phyloP scores from a whole-genome alignment of 192 early-diverging fungal species.

The Rhizoclosmatium globosum region DNA sequence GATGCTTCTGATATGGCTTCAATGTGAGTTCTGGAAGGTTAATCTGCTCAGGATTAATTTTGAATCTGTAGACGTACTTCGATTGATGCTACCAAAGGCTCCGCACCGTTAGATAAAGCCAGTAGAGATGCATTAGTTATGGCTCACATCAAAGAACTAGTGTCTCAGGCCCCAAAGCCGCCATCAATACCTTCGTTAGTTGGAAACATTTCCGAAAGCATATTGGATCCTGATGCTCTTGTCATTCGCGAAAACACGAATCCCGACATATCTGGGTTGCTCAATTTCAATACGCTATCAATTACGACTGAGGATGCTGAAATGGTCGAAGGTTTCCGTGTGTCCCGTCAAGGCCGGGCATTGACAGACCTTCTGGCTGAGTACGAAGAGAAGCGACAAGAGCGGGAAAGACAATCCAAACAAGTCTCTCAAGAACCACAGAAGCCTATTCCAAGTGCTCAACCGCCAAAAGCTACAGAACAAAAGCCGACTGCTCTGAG shows the following conservation, averaged over 20 bases:
- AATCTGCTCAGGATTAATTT: background rate
- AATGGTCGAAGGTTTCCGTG: conserved; percentile 7
- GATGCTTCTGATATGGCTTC: background rate
- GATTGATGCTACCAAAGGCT: background rate
- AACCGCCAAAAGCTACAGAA: background rate
- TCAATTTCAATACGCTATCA: background rate
- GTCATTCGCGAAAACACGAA: conserved; percentile 8
- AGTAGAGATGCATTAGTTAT: background rate
- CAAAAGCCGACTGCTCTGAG: background rate
- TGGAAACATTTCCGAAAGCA: background rate
- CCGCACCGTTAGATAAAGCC: background rate
- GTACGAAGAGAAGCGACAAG: background rate
- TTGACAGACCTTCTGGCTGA: conserved; percentile 4
- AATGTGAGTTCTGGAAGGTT: conserved; percentile 2
- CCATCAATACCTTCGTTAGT: background rate
- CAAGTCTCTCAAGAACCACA: background rate
- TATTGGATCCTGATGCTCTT: conserved; percentile 17
- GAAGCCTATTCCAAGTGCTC: background rate
- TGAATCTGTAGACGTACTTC: background rate
- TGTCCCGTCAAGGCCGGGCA: background rate
- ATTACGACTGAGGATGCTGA: background rate
- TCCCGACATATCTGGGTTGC: background rate
- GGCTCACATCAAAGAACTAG: conserved; percentile 3
- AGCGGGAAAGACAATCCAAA: background rate
- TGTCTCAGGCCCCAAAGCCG: conserved; percentile 10